Percentiles rank a stretch among this genome's conserved stretches.
These are phyloP conservation scores for Eragrostis curvula DNA, from an alignment of 176 grass and related monocot genomes.

Conservation along the genomic window DNA sequence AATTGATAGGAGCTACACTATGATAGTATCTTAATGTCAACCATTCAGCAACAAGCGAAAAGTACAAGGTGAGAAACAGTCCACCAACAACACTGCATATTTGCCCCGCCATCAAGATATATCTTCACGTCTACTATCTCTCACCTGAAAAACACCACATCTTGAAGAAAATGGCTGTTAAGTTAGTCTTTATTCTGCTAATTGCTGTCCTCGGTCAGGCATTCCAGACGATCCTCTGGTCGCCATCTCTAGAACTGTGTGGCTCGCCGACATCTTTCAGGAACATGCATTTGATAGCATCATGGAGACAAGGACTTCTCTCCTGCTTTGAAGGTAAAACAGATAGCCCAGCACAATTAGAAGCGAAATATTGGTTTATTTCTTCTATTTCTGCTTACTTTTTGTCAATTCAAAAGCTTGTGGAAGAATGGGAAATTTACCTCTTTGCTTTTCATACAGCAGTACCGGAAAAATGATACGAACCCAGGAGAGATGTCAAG, in stretches of 20 bases:
- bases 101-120: slow-evolving; percentile 15
- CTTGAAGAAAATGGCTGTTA: slow-evolving; percentile 45
- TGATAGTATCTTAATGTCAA: background rate
- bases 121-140: slow-evolving; percentile 29
- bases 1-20: too few relatives aligned
- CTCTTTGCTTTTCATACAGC: slow-evolving; percentile 73
- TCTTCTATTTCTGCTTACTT: slow-evolving; percentile 8
- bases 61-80: background rate
- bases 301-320: slow-evolving; percentile 69
- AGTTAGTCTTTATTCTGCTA: slow-evolving; percentile 34
- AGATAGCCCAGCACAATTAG: background rate
- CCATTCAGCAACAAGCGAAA: slow-evolving; percentile 1
- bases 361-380: background rate
- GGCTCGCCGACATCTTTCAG: slow-evolving; percentile 61
- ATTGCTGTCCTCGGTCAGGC: slow-evolving; percentile 47
- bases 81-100: slow-evolving; percentile 32
- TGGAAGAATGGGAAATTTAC: slow-evolving; percentile 70
- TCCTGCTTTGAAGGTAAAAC: slow-evolving; percentile 59
- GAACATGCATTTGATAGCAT: slow-evolving; percentile 64
- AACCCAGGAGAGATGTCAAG: slow-evolving; percentile 66
- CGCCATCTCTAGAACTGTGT: slow-evolving; percentile 50
- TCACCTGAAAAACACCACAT: slow-evolving; percentile 34
- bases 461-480: slow-evolving; percentile 73
- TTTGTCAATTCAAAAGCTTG: slow-evolving; percentile 57
- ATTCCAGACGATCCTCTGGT: slow-evolving; percentile 51